These are phyloP conservation scores for Ambrosia trifida DNA, from an alignment of 129 eudicot genomes.

Conservation along the genomic window DNA sequence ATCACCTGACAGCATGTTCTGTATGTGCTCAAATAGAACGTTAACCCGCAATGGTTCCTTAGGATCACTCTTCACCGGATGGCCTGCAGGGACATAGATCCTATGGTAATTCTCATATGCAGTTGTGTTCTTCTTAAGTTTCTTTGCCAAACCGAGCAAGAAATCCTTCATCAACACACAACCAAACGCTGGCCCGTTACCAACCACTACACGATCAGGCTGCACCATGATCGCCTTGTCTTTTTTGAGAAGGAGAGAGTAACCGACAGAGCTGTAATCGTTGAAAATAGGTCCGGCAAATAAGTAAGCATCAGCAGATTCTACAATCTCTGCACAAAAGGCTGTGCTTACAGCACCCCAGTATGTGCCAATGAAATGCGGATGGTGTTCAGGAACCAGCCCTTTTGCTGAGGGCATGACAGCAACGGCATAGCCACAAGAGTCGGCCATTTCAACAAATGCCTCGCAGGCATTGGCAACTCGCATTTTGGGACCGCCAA, in stretches of 20 bases:
- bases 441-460: constrained; percentile 42
- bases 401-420: constrained; percentile 77
- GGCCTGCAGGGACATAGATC: constrained; percentile 48
- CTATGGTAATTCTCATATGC: constrained; percentile 49
- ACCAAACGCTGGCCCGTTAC: constrained; percentile 77
- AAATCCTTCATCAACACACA: constrained; percentile 81
- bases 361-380: constrained; percentile 54
- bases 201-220: constrained; percentile 65
- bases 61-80: constrained; percentile 37
- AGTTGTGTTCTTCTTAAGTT: constrained; percentile 35
- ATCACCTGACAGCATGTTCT: constrained; percentile 42
- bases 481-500: constrained; percentile 71
- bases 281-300: constrained; percentile 39
- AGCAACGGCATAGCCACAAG: constrained; percentile 41
- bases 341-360: constrained; percentile 59
- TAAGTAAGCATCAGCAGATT: constrained; percentile 47
- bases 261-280: constrained; percentile 70
- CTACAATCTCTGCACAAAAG: constrained; percentile 51
- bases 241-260: constrained; percentile 62
- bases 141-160: constrained; percentile 43
- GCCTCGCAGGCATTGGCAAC: constrained; percentile 39
- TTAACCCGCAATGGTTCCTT: constrained; percentile 48
- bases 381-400: constrained; percentile 49
- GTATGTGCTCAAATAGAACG: constrained; percentile 50
- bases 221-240: constrained; percentile 64